A percentile compares a stretch with the other conserved stretches of the same genome.
Evolutionary conservation across 75 land plant species (phyloP).

Genomic region (Cryptomeria japonica): DNA sequence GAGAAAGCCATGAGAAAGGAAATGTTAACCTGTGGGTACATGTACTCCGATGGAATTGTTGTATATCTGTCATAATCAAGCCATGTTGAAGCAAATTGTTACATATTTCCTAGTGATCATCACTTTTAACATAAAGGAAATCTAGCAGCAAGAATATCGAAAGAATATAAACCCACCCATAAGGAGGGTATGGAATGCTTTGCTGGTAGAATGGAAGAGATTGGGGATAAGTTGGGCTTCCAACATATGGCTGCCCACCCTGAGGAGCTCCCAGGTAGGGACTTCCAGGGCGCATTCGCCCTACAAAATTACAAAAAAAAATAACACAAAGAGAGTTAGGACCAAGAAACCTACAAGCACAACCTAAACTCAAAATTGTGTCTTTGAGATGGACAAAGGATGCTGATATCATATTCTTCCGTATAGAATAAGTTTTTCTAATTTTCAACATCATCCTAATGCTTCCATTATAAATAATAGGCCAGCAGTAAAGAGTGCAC

Average conservation of each 20-base stretch:
- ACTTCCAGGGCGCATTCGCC: slow-evolving; percentile 41
- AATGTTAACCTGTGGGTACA: slow-evolving; percentile 37
- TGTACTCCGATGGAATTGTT: slow-evolving; percentile 28
- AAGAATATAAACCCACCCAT: slow-evolving; percentile 47
- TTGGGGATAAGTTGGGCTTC: slow-evolving; percentile 54
- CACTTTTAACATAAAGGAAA: not conserved
- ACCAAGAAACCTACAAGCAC: not conserved
- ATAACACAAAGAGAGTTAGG: not conserved
- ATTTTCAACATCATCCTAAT: not conserved
- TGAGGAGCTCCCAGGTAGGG: slow-evolving; percentile 42
- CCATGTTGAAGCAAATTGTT: slow-evolving; percentile 1
- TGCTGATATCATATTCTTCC: not conserved
- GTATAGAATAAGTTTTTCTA: not conserved
- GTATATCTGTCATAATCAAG: slow-evolving; percentile 44
- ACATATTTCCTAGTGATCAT: not conserved
- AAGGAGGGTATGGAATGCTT: slow-evolving; percentile 49
- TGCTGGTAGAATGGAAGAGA: slow-evolving; percentile 61
- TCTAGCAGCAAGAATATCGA: not conserved
- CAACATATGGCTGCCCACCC: slow-evolving; percentile 45
- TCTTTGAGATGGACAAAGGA: not conserved
- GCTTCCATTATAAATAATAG: not conserved
- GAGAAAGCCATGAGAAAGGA: slow-evolving; percentile 10
- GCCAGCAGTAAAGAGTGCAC: not conserved
- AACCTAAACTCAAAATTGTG: not conserved
- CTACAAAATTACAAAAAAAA: slow-evolving; percentile 18